Evolutionary conservation across 2,329 filamentous ascomycete species (phyloP).

Genomic region (Microsporum audouinii): DNA sequence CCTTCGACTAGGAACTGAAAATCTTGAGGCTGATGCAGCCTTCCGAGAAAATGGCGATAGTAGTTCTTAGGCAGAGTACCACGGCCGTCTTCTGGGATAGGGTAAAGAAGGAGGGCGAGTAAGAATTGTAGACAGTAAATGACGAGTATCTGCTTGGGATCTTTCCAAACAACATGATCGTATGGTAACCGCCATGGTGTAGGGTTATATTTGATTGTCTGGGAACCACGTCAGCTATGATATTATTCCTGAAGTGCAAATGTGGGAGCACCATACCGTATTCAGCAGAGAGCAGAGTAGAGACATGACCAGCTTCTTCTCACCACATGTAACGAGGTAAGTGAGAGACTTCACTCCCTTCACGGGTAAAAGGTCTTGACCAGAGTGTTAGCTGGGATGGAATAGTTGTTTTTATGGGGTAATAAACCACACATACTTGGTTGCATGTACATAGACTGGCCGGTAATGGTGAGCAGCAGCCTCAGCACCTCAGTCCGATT

Average conservation of each 20-base stretch:
- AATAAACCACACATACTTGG: constrained; percentile 42
- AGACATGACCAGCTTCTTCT: constrained; percentile 85
- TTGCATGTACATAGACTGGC: constrained; percentile 88
- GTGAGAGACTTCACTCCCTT: constrained; percentile 75
- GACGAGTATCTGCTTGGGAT: constrained; percentile 78
- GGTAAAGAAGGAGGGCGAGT: constrained; percentile 74
- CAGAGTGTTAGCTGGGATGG: constrained; percentile 16
- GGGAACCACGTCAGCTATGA: constrained; percentile 5
- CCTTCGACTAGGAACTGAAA: constrained; percentile 96
- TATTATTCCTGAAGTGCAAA: not conserved
- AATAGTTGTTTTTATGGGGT: not conserved
- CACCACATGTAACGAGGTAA: constrained; percentile 74
- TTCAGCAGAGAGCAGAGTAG: constrained; percentile 87
- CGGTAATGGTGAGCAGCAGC: constrained; percentile 70
- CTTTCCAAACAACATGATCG: constrained; percentile 82
- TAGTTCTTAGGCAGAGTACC: constrained; percentile 67
- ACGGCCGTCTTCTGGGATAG: constrained; percentile 64
- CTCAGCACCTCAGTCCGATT: constrained; percentile 85
- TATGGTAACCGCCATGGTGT: constrained; percentile 90
- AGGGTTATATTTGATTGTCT: constrained; percentile 93
- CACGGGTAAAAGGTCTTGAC: constrained; percentile 54
- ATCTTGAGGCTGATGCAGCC: constrained; percentile 84
- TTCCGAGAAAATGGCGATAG: constrained; percentile 83
- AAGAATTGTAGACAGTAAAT: constrained; percentile 86
- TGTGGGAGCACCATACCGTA: constrained; percentile 50